Evolutionary conservation across 371 early-diverging fungal species (phyloP).

Genomic region (Mycotypha africana): DNA sequence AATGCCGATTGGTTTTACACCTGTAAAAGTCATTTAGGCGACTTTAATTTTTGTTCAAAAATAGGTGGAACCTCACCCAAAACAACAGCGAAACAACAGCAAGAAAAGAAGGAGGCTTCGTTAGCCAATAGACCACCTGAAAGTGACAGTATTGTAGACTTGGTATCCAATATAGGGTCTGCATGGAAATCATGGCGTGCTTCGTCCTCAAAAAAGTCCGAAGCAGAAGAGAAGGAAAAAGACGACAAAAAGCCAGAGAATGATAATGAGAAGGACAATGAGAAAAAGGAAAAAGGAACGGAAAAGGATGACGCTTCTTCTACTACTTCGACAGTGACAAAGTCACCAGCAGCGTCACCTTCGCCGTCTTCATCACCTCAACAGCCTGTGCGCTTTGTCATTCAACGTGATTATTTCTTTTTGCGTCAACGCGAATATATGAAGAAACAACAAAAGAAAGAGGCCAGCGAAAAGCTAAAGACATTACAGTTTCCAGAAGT

Average conservation of each 20-base stretch:
- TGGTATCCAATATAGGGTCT: slow-evolving; percentile 36
- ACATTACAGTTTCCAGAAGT: slow-evolving; percentile 49
- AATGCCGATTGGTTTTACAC: slow-evolving; percentile 56
- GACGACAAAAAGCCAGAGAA: slow-evolving; percentile 16
- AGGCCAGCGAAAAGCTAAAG: slow-evolving; percentile 38
- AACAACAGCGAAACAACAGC: slow-evolving; percentile 4
- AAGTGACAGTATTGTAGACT: slow-evolving; percentile 38
- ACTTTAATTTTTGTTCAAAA: slow-evolving; percentile 38
- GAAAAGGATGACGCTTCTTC: not conserved
- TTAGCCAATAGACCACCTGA: slow-evolving; percentile 19
- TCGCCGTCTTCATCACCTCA: slow-evolving; percentile 4
- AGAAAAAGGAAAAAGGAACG: slow-evolving; percentile 4
- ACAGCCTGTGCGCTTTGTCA: slow-evolving; percentile 35
- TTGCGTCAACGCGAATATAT: slow-evolving; percentile 45
- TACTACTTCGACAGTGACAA: not conserved
- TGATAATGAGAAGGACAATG: slow-evolving; percentile 4
- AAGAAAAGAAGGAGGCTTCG: slow-evolving; percentile 4
- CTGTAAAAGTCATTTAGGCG: slow-evolving; percentile 41
- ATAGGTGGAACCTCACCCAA: slow-evolving; percentile 15
- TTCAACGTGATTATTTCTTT: slow-evolving; percentile 53
- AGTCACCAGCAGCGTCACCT: too few relatives aligned
- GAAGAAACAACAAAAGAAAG: slow-evolving; percentile 38
- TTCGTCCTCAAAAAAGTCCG: not conserved
- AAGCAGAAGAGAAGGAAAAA: slow-evolving; percentile 9
- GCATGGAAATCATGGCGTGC: slow-evolving; percentile 40